A percentile compares a stretch with the other conserved stretches of the same genome.
Evolutionary conservation across 805 yeast species (phyloP).

Genomic region (Pichia rugopelliculosa): DNA sequence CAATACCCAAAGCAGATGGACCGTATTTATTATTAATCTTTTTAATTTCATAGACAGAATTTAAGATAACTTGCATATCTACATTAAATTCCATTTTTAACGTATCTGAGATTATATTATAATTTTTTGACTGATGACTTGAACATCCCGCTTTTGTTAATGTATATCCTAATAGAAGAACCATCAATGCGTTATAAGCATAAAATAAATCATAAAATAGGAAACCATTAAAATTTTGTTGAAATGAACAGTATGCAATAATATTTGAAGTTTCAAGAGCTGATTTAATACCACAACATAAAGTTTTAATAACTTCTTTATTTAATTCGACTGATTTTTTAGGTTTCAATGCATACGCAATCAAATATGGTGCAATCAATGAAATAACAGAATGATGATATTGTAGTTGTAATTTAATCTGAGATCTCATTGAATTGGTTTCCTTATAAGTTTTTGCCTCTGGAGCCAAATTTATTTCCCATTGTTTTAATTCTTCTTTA

Average conservation of each 20-base stretch:
- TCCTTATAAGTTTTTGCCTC: conserved; percentile 10
- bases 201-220: conserved; percentile 30
- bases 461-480: conserved; percentile 20
- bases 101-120: conserved; percentile 8
- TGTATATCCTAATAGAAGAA: conserved; percentile 29
- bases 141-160: conserved; percentile 13
- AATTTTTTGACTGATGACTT: conserved; percentile 1
- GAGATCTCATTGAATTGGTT: conserved; percentile 21
- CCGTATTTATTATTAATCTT: conserved; percentile 12
- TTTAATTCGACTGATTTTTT: conserved; percentile 19
- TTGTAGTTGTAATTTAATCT: conserved; percentile 26
- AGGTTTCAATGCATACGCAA: conserved; percentile 23
- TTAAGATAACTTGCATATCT: conserved; percentile 8
- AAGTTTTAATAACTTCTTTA: conserved; percentile 25
- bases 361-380: conserved; percentile 29
- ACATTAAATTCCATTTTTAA: conserved; percentile 7
- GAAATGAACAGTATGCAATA: conserved; percentile 14
- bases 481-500: conserved; percentile 20
- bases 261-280: conserved; percentile 25
- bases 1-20: conserved; percentile 22
- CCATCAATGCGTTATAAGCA: conserved; percentile 31
- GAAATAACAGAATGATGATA: conserved; percentile 28
- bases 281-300: conserved; percentile 28
- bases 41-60: conserved; percentile 14
- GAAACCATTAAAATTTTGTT: conserved; percentile 25